Base-by-base conservation (phyloP, 257 asterid genomes). In the Nicotiana attenuata region DNA sequence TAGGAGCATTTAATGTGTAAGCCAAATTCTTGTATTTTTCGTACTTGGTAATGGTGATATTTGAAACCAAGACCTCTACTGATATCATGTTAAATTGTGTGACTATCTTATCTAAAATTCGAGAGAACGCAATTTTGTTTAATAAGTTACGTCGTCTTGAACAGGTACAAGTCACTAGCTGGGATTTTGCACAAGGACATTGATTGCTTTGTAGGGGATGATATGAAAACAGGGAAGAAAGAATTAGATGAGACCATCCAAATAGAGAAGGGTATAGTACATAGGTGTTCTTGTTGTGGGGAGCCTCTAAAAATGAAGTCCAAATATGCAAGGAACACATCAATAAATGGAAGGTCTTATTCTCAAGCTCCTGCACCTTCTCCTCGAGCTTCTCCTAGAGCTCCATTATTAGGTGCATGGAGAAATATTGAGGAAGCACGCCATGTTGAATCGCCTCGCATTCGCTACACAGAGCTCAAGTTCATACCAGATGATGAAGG, bases 281-380 rank as follows among this genome's bases (percentile, higher is more conserved):
- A 81, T 13, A 83, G 87, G 78, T 96, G 99, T 82, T 90, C 90
- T 57, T 96, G 99, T 82, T 96, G 99, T 82, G 97, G 94, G 77
- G 98, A 96, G 85, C 84, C 86, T 65, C 19, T 90, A 78, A 91
- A 90, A 81, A 33, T 67, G 61, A 90, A 81, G 78, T 56, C 92
- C 1, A 65, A 50, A 24, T 50, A 47, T 52, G 53, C 64, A 5
- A 94, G 93, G 79, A 93, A 80, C 73, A 31, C 88, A 10, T 93
- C 98, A 2, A 87, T 90, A 85, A 92, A 85, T 35, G 77, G 80
- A 16, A 67, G 69, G 31, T 26, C 69, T 76, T 29, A 14, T 38
- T 28, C 81, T 33, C 83, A 28, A 52, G 88, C 88, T 56, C 94
- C 91, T 0, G 84, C 93, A 13, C 91, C 98, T 8, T 91, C 98